Base-by-base conservation (phyloP, 805 yeast species). In the Candida koratica region DNA sequence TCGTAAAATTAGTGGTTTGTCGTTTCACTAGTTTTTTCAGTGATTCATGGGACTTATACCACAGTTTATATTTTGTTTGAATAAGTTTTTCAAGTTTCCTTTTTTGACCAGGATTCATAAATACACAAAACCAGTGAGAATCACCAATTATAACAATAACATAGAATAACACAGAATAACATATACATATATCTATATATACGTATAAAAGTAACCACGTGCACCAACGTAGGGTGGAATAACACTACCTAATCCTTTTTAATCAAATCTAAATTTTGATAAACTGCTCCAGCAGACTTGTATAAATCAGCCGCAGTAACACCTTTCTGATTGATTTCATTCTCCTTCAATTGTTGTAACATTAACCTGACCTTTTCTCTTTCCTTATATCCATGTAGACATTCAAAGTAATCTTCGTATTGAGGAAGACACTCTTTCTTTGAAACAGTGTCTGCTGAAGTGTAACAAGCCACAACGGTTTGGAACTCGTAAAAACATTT, bases 401-500 rank as follows among this genome's bases (percentile, higher is more conserved):
- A 67, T 46, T 67, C 73, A 39, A 55, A 61, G 58, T 67, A 67
- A 53, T 67, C 73, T 42, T 67, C 71, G 44, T 60, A 67, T 25
- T 52, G 57, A 12, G 72, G 72, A 22, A 60, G 56, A 49, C 73
- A 67, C 48, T 55, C 64, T 51, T 66, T 67, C 42, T 60, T 62
- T 35, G 61, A 34, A 23, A 53, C 52, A 23, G 72, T 67, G 35
- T 65, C 71, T 8, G 70, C 71, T 13, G 71, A 61, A 2, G 72
- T 66, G 55, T 58, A 64, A 44, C 73, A 67, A 14, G 66, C 68
- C 34, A 60, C 58, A 36, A 65, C 57, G 8, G 67, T 56, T 51
- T 67, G 73, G 52, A 67, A 67, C 45, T 67, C 73, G 51, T 67
- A 67, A 49, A 63, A 67, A 47, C 73, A 67, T 56, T 57, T 64